Base-by-base conservation (phyloP, 805 yeast species). In the Vanderwaltozyma polyspora region DNA sequence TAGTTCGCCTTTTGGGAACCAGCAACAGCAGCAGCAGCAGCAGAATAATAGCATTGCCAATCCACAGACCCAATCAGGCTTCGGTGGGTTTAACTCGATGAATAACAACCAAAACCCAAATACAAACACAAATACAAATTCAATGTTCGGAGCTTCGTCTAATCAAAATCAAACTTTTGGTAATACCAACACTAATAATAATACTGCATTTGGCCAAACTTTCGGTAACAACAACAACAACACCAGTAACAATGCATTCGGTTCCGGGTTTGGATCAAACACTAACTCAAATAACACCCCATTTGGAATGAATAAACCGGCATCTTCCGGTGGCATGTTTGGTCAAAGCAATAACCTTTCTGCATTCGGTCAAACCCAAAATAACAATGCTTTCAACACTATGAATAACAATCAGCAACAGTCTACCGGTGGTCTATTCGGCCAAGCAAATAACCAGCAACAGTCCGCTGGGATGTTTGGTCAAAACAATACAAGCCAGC, bases 401-500 rank as follows among this genome's bases (percentile, higher is more conserved):
- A n/a, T n/a, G n/a, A 35, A 32, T 39, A 33, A 28, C 40, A 44
- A 35, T 17, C 33, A 30, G 18, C 31, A 47, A 32, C 36, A 40
- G 39, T 42, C 34, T 16, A 19, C 43, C 14, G 45, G 43, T 30
- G 46, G 50, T 10, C 34, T 42, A 38, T 49, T 47, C 44, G 59
- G 41, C 5, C 39, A 26, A 28, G 32, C 33, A 29, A 29, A 26
- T 27, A 36, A 33, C 25, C 34, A 23, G 18, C 33, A 22, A 35
- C 32, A 42, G 37, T 19, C 36, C 19, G 56, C 50, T 17, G 58
- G 66, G 1, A 43, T 63, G 14, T 65, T 71, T 57, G 74, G 61
- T 14, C 62, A 59, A 32, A 54, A 44, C 26, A 59, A 52, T 37
- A 21, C 10, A 10, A 21, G 10, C 10, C 23, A 21, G 10, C 7